Evolutionary conservation across 148 eudicot genomes (phyloP).

Genomic region (Camellia lanceoleosa): DNA sequence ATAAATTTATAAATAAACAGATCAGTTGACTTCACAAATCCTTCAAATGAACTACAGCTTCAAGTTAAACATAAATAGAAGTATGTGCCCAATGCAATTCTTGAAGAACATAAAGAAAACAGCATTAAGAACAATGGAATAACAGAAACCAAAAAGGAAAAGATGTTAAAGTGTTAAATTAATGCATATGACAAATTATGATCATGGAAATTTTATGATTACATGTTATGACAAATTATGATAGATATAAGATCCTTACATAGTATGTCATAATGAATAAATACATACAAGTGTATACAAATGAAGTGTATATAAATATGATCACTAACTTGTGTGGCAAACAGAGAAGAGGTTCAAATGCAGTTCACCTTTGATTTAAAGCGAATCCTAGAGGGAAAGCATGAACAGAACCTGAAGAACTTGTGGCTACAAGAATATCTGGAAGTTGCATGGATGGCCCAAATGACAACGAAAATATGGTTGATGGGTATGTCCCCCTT

Average conservation of each 20-base stretch:
- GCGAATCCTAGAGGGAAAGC: slow-evolving; percentile 60
- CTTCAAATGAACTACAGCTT: not conserved
- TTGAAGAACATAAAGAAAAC: not conserved
- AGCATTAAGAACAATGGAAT: not conserved
- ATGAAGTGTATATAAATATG: not conserved
- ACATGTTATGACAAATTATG: not conserved
- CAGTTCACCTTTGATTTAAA: slow-evolving; percentile 57
- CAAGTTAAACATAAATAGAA: not conserved
- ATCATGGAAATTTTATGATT: too few relatives aligned
- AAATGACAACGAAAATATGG: slow-evolving; percentile 82
- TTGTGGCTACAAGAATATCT: slow-evolving; percentile 77
- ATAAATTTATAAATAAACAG: not conserved
- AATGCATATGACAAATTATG: not conserved
- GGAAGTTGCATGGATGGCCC: slow-evolving; percentile 73
- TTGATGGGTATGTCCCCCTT: slow-evolving; percentile 87
- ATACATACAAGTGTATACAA: not conserved
- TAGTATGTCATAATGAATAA: not conserved
- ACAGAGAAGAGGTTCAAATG: not conserved
- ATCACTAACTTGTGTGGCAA: not conserved
- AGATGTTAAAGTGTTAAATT: too few relatives aligned
- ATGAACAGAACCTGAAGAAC: slow-evolving; percentile 94
- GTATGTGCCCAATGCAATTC: not conserved
- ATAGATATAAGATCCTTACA: not conserved
- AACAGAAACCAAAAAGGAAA: not conserved
- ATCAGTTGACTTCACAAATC: slow-evolving; percentile 3